A percentile compares a stretch with the other conserved stretches of the same genome.
Conservation (phyloP, 176 grass and related monocot genomes). For the Musa itinerans region DNA sequence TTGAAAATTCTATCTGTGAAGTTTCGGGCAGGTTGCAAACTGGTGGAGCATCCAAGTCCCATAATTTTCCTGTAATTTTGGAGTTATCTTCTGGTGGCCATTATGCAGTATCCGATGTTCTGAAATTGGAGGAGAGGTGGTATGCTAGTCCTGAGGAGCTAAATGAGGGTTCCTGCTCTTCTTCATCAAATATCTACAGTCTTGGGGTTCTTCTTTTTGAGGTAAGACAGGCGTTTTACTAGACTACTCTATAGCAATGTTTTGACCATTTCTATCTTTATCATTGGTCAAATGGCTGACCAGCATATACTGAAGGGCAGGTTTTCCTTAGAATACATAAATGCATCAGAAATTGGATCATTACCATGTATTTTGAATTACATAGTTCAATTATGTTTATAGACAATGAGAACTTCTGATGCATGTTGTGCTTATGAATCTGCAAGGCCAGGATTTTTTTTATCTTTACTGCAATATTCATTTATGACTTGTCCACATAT, state of each 20-base stretch:
- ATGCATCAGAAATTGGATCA: too few relatives aligned
- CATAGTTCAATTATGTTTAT: too few relatives aligned
- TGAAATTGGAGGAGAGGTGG: conserved; percentile 81
- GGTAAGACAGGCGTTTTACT: conserved; percentile 32
- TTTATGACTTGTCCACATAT: not conserved
- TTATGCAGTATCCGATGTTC: conserved; percentile 32
- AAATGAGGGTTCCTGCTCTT: conserved; percentile 36
- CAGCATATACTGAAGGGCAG: not conserved
- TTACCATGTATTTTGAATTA: too few relatives aligned
- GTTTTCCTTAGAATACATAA: not conserved
- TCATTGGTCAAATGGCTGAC: not conserved
- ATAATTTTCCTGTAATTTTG: conserved; percentile 13
- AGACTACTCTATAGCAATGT: not conserved
- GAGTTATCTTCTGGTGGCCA: conserved; percentile 24
- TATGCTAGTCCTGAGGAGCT: conserved; percentile 84
- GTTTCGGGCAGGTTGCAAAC: conserved; percentile 22
- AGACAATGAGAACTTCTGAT: not conserved
- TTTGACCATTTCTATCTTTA: not conserved
- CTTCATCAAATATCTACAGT: conserved; percentile 72
- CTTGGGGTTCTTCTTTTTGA: conserved; percentile 98
- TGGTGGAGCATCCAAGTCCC: not conserved
- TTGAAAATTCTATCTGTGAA: conserved; percentile 10
- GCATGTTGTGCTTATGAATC: not conserved
- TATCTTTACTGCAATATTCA: not conserved
- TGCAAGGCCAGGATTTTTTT: not conserved